Percentiles rank a stretch among this genome's conserved stretches.
These are phyloP conservation scores for Yamadazyma akitaensis DNA, from an alignment of 805 yeast genomes.

Conservation along the genomic window DNA sequence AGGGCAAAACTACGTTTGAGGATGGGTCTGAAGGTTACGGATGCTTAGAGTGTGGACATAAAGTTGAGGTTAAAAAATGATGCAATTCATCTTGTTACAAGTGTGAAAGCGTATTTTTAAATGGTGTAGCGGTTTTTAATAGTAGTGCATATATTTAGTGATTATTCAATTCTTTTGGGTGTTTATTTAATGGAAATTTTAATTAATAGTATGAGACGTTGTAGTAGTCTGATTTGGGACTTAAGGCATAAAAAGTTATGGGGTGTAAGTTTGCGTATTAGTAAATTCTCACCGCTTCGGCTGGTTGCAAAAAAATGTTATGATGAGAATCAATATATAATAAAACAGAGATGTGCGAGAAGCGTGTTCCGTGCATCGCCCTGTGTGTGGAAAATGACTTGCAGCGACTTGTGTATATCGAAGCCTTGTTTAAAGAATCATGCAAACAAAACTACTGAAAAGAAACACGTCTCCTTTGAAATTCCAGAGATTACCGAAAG, in stretches of 20 bases:
- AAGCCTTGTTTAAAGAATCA: neutral
- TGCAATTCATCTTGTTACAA: neutral
- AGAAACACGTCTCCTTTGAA: neutral
- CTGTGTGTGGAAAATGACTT: too few relatives aligned
- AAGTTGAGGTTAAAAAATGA: constrained; percentile 32
- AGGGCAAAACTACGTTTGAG: constrained; percentile 48
- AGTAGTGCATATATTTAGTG: neutral
- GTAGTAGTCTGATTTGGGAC: too few relatives aligned
- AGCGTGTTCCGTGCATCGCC: too few relatives aligned
- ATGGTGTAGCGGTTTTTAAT: neutral
- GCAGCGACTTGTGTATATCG: neutral
- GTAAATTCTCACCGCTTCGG: too few relatives aligned
- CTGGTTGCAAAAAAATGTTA: neutral
- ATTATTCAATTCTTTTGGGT: neutral
- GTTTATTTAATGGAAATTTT: neutral
- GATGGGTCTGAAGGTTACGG: constrained; percentile 38
- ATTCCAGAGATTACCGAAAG: neutral
- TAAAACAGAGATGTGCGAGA: too few relatives aligned
- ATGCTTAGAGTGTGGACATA: constrained; percentile 42
- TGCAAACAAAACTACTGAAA: neutral
- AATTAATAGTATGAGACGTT: too few relatives aligned
- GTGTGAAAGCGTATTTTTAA: constrained; percentile 1
- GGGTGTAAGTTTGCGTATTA: neutral
- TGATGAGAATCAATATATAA: neutral
- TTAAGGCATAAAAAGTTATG: neutral